phyloP scores from a whole-genome alignment of 768 basidiomycete species.

The Russula foetens region DNA sequence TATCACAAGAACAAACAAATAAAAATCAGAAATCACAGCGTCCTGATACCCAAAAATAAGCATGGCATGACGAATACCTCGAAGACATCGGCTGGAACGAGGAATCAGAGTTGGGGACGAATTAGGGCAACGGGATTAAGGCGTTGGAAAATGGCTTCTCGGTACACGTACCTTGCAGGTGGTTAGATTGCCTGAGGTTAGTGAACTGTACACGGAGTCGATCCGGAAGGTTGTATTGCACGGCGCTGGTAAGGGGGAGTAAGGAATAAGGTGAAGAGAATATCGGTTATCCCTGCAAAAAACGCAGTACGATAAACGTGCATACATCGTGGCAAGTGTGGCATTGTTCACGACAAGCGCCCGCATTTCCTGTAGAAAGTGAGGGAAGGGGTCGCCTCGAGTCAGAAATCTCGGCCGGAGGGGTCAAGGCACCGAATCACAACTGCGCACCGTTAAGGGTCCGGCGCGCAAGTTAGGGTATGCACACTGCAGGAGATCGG shows the following conservation, averaged over 20 bases:
- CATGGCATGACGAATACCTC: conserved; percentile 40
- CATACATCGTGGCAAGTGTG: conserved; percentile 62
- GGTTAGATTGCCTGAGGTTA: conserved; percentile 54
- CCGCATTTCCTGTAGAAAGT: conserved; percentile 56
- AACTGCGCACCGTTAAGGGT: conserved; percentile 51
- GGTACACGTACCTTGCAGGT: conserved; percentile 55
- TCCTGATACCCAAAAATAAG: too few species aligned
- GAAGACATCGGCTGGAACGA: conserved; percentile 59
- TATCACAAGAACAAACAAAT: too few species aligned
- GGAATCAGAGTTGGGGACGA: not conserved
- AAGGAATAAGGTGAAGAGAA: too few species aligned
- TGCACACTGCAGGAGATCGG: conserved; percentile 46
- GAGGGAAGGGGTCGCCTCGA: not conserved
- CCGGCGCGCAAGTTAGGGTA: conserved; percentile 70
- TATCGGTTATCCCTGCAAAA: not conserved
- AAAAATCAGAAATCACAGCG: too few species aligned
- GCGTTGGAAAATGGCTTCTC: not conserved
- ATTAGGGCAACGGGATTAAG: conserved; percentile 3
- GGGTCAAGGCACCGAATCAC: not conserved
- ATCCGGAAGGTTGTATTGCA: conserved; percentile 56
- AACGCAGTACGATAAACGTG: not conserved
- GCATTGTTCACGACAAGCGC: conserved; percentile 66
- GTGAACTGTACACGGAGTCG: conserved; percentile 61
- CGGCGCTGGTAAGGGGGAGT: conserved; percentile 36
- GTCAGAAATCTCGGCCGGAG: not conserved